Base-by-base conservation (phyloP, 768 basidiomycete species). In the Roridomyces roridus region DNA sequence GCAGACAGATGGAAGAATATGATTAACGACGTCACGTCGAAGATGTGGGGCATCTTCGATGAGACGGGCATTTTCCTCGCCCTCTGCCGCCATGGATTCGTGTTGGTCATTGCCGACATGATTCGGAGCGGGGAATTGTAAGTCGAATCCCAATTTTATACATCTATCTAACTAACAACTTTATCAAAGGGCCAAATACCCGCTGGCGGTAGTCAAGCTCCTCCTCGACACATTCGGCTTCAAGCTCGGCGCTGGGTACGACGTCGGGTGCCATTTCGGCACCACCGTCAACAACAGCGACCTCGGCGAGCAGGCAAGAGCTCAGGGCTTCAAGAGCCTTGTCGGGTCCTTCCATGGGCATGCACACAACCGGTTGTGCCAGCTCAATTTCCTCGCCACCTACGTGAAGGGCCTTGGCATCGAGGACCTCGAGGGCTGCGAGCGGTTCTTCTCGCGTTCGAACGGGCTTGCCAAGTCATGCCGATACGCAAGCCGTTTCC, bases 11-110 rank as follows among this genome's bases (percentile, higher is more conserved):
- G 63, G 63, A 52, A 55, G 46, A 59, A 57, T 18, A 46, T 59
- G 36, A 47, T 55, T 15, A 52, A 60, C n/a, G 63, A 66, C 14
- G 37, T 46, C 4, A 29, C 28, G 3, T 39, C 53, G 18, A 55
- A 50, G 20, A 50, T 50, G 55, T 57, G 54, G 63, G 55, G 55
- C 9, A 52, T 62, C 25, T 64, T 61, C 52, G 50, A 61, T 2
- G 60, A 64, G 51, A 66, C 62, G 7, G 60, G 65, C 11, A 29
- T 64, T 12, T 66, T 45, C 26, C 43, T 39, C 6, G 31, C 46
- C 3, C 31, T 39, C 15, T 49, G 64, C 25, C 55, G 54, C 6
- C 64, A 65, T 40, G 57, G 57, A 5, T 55, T 60, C 5, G 61
- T 62, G 4, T 45, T 59, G 9, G 43, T 42, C 8, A 42, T 49